phyloP scores from a whole-genome alignment of 2,329 filamentous ascomycete genomes.

The Paracamarosporium sp. region DNA sequence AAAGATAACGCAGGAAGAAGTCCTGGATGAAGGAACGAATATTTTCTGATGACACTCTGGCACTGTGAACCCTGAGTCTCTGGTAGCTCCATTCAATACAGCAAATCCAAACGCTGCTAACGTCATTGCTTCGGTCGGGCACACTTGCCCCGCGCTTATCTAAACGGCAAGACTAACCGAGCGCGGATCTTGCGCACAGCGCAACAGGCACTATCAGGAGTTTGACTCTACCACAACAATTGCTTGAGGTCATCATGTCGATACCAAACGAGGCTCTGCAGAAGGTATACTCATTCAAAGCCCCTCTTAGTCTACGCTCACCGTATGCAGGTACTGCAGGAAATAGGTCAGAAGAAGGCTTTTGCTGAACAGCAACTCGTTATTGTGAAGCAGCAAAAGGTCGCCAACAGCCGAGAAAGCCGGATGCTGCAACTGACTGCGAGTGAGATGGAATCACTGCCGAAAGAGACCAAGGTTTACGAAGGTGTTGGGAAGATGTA shows the following conservation, averaged over 20 bases:
- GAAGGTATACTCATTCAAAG: conserved; percentile 68
- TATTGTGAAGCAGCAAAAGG: conserved; percentile 83
- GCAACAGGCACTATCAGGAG: neutral
- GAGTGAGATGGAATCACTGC: conserved; percentile 79
- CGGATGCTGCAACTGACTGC: conserved; percentile 87
- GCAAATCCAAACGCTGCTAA: conserved; percentile 1
- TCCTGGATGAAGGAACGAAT: neutral
- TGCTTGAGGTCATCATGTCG: conserved; percentile 68
- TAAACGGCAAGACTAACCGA: conserved; percentile 12
- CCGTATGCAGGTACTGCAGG: conserved; percentile 75
- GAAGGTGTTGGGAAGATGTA: conserved; percentile 98
- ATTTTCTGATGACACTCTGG: neutral
- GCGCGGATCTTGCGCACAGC: conserved; percentile 6
- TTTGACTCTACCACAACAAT: conserved; percentile 12
- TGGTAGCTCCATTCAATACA: neutral
- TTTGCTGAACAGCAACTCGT: conserved; percentile 91
- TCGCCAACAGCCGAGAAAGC: conserved; percentile 84
- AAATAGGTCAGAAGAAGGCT: conserved; percentile 90
- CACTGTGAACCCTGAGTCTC: neutral
- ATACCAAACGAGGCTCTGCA: conserved; percentile 93
- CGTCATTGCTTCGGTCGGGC: conserved; percentile 9
- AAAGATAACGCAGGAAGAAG: neutral
- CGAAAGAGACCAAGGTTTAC: conserved; percentile 80
- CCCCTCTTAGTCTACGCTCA: neutral
- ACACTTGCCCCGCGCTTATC: conserved; percentile 1